A percentile compares a stretch with the other conserved stretches of the same genome.
phyloP scores from a whole-genome alignment of 805 yeast genomes.

The Brettanomyces naardenensis region DNA sequence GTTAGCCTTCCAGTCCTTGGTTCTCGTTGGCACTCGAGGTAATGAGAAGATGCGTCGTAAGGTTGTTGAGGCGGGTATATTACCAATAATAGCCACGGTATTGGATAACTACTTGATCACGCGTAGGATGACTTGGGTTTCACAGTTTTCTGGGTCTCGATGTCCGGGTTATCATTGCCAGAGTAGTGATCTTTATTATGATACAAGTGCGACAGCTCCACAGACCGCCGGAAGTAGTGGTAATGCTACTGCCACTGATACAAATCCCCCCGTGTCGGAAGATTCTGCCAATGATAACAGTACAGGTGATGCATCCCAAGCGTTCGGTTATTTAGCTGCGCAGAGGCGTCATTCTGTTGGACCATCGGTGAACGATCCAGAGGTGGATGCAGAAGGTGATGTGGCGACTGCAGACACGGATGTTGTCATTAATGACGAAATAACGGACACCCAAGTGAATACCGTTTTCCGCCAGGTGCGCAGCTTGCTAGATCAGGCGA shows the following conservation, averaged over 20 bases:
- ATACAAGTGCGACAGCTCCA: not conserved
- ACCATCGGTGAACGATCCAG: not conserved
- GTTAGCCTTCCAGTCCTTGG: constrained; percentile 84
- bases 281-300: not conserved
- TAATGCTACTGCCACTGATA: not conserved
- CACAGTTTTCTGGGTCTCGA: not conserved
- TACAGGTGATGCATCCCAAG: not conserved
- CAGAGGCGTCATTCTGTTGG: constrained; percentile 1
- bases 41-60: constrained; percentile 77
- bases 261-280: not conserved
- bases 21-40: constrained; percentile 88
- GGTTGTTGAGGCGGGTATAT: constrained; percentile 85
- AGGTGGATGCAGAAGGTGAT: not conserved
- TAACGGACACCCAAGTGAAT: constrained; percentile 15
- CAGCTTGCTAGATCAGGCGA: constrained; percentile 18
- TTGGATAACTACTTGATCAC: constrained; percentile 69
- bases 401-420: not conserved
- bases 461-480: constrained; percentile 22
- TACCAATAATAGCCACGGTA: constrained; percentile 87
- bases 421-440: constrained; percentile 8
- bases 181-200: not conserved
- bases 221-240: not conserved
- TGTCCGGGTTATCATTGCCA: not conserved
- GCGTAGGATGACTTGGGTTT: not conserved
- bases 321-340: not conserved